Evolutionary conservation across 495 filamentous ascomycete species (phyloP).

Genomic region (Neurospora sp.): DNA sequence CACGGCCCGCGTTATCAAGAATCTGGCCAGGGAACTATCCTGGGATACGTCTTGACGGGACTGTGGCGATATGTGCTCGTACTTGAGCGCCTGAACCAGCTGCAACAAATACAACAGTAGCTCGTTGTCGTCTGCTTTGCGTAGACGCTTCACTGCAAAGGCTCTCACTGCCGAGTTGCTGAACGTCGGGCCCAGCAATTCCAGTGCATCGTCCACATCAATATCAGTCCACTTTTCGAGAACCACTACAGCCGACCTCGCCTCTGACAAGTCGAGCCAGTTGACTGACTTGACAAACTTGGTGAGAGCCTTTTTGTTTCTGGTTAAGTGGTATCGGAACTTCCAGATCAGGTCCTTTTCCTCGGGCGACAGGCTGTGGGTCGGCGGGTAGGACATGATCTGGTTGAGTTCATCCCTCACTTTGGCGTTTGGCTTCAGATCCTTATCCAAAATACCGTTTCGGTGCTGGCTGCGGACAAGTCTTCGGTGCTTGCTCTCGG

Average conservation of each 20-base stretch:
- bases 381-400: constrained; percentile 88
- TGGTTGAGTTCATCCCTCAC: constrained; percentile 85
- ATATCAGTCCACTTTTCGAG: constrained; percentile 94
- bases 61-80: constrained; percentile 60
- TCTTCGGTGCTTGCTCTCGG: constrained; percentile 87
- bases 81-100: constrained; percentile 93
- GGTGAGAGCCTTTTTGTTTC: constrained; percentile 87
- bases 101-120: constrained; percentile 87
- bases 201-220: constrained; percentile 92
- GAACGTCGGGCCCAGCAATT: constrained; percentile 85
- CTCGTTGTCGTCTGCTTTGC: constrained; percentile 90
- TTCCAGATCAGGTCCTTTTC: constrained; percentile 97
- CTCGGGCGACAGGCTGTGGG: constrained; percentile 71
- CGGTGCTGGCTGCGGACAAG: constrained; percentile 79
- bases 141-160: constrained; percentile 85
- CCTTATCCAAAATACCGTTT: constrained; percentile 85
- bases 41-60: constrained; percentile 52
- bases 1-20: constrained; percentile 77
- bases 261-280: constrained; percentile 81
- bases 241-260: constrained; percentile 78
- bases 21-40: constrained; percentile 82
- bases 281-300: constrained; percentile 97
- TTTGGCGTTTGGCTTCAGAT: constrained; percentile 93
- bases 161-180: constrained; percentile 78
- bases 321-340: constrained; percentile 84